These are phyloP conservation scores for Xylariales sp. DNA, from an alignment of 2,329 filamentous ascomycete genomes.

Conservation along the genomic window DNA sequence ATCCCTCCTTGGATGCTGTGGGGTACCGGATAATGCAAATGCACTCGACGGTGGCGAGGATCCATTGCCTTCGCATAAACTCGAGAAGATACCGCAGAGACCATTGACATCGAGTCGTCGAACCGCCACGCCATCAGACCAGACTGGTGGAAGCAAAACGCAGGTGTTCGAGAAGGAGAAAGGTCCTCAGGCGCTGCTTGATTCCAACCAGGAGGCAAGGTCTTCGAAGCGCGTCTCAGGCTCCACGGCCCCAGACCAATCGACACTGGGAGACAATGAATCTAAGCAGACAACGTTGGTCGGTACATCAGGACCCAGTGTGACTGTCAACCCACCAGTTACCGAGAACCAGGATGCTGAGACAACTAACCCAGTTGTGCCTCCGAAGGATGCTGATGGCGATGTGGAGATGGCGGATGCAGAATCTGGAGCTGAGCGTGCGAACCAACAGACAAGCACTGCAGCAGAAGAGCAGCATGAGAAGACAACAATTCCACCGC, in stretches of 20 bases:
- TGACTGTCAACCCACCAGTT: constrained; percentile 36
- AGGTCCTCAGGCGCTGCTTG: constrained; percentile 22
- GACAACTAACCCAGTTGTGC: constrained; percentile 29
- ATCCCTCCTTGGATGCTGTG: constrained; percentile 64
- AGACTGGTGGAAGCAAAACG: constrained; percentile 34
- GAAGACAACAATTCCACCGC: constrained; percentile 40
- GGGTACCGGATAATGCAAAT: constrained; percentile 56
- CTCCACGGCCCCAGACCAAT: constrained; percentile 42
- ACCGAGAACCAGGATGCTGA: constrained; percentile 26
- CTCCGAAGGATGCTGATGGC: constrained; percentile 46
- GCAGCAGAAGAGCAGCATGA: constrained; percentile 32
- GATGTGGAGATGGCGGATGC: constrained; percentile 67
- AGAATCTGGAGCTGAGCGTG: constrained; percentile 43
- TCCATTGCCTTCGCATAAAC: constrained; percentile 49
- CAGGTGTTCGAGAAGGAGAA: constrained; percentile 47
- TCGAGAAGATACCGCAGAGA: constrained; percentile 51
- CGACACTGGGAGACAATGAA: constrained; percentile 36
- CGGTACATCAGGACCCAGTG: constrained; percentile 29
- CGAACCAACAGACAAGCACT: constrained; percentile 31
- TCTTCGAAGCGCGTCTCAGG: constrained; percentile 41
- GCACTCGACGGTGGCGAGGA: constrained; percentile 48
- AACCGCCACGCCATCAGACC: constrained; percentile 48
- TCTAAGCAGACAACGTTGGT: constrained; percentile 39
- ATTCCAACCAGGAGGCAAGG: constrained; percentile 26
- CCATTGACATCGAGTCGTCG: constrained; percentile 51